A percentile compares a stretch with the other conserved stretches of the same genome.
Conservation (phyloP, 306 rosid species). For the Carpinus viminea region DNA sequence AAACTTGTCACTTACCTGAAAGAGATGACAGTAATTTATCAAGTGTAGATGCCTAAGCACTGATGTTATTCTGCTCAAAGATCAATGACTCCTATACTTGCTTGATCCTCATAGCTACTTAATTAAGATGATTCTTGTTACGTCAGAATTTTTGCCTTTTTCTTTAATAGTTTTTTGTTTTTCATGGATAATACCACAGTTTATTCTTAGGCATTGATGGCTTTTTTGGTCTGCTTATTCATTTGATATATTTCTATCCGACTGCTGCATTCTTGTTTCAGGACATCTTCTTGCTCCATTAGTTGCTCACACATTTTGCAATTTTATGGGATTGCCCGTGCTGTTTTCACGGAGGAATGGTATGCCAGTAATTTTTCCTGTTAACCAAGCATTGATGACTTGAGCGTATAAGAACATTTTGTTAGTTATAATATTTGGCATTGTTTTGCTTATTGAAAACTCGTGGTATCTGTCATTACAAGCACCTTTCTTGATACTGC, state of each 20-base stretch:
- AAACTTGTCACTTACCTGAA: neutral
- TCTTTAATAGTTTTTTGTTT: neutral
- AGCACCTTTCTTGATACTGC: neutral
- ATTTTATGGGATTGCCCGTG: conserved; percentile 86
- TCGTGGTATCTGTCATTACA: neutral
- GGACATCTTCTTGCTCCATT: conserved; percentile 85
- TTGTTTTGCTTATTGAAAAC: neutral
- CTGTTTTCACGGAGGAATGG: conserved; percentile 62
- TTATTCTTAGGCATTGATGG: neutral
- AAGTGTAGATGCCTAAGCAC: neutral
- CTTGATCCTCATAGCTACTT: conserved; percentile 12
- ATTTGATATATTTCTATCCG: neutral
- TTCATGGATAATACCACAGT: neutral
- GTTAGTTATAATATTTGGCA: neutral
- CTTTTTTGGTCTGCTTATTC: neutral
- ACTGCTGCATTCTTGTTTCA: conserved; percentile 35
- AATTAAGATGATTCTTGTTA: conserved; percentile 1
- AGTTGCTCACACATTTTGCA: conserved; percentile 81
- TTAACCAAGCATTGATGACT: neutral
- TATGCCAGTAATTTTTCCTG: conserved; percentile 34
- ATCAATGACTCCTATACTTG: conserved; percentile 15
- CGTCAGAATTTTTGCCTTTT: neutral
- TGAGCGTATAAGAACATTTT: neutral
- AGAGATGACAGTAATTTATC: neutral
- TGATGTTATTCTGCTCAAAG: conserved; percentile 19